Conservation (phyloP, 805 yeast species). For the Wickerhamomyces hampshirensis region DNA sequence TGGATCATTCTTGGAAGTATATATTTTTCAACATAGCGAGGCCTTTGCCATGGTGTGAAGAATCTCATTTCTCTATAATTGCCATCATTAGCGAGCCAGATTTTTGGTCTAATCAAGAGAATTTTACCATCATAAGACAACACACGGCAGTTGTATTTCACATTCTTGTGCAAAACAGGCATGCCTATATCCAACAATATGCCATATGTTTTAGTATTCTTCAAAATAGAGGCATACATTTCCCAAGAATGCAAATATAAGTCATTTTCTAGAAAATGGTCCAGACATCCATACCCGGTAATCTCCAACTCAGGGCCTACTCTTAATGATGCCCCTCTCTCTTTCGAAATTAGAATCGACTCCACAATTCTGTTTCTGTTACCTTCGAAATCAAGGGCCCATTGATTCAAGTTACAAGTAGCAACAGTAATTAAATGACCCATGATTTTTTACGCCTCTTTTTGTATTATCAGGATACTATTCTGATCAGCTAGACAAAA, state of each 20-base stretch:
- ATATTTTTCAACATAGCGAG: conserved; percentile 68
- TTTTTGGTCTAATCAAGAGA: conserved; percentile 83
- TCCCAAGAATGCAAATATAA: conserved; percentile 92
- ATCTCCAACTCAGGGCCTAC: conserved; percentile 97
- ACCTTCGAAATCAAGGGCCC: conserved; percentile 98
- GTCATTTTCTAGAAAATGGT: conserved; percentile 90
- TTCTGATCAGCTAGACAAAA: not conserved
- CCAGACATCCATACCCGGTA: conserved; percentile 92
- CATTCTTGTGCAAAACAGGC: conserved; percentile 85
- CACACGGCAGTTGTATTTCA: conserved; percentile 88
- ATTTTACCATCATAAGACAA: conserved; percentile 76
- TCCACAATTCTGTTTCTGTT: conserved; percentile 86
- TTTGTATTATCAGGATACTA: not conserved
- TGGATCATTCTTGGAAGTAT: conserved; percentile 68
- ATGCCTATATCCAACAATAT: conserved; percentile 89
- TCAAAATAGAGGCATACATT: conserved; percentile 74
- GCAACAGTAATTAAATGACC: conserved; percentile 86
- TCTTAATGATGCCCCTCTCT: conserved; percentile 69
- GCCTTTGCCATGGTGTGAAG: conserved; percentile 90
- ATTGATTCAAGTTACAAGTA: conserved; percentile 93
- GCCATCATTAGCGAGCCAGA: conserved; percentile 95
- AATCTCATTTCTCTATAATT: conserved; percentile 97
- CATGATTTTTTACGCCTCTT: conserved; percentile 47
- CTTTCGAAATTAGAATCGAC: conserved; percentile 74
- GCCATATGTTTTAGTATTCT: conserved; percentile 63